phyloP scores from a whole-genome alignment of 2,329 filamentous ascomycete genomes.

The Ramularia endophylla region DNA sequence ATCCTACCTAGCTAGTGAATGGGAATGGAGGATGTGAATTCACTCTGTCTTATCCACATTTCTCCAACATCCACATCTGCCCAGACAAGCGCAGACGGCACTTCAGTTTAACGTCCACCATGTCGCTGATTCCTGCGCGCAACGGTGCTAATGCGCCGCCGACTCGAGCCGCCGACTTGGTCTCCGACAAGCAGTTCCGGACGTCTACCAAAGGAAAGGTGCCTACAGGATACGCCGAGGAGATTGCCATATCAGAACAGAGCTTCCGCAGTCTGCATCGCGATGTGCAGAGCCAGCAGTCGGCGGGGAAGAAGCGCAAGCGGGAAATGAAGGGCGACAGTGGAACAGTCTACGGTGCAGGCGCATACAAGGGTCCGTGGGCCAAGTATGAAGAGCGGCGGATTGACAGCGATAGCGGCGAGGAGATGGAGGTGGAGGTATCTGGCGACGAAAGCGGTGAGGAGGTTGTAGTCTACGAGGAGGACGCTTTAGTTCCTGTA shows the following conservation, averaged over 20 bases:
- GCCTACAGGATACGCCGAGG: constrained; percentile 75
- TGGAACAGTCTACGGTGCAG: constrained; percentile 75
- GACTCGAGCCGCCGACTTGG: constrained; percentile 22
- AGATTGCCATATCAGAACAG: constrained; percentile 83
- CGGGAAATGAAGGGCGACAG: constrained; percentile 82
- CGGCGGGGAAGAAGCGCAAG: constrained; percentile 63
- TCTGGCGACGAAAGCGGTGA: constrained; percentile 71
- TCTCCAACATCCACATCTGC: too few species aligned
- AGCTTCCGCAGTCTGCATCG: constrained; percentile 85
- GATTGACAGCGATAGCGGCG: constrained; percentile 62
- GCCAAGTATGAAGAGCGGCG: constrained; percentile 74
- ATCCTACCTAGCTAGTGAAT: too few species aligned
- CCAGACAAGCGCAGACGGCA: too few species aligned
- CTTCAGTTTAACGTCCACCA: constrained; percentile 2
- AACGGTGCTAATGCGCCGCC: constrained; percentile 31
- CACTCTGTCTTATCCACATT: too few species aligned
- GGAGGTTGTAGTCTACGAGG: constrained; percentile 70
- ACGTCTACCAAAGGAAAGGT: constrained; percentile 40
- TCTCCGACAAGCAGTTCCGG: constrained; percentile 22
- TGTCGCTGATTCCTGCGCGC: constrained; percentile 30
- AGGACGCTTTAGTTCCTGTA: constrained; percentile 60
- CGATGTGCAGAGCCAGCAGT: constrained; percentile 54
- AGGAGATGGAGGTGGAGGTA: constrained; percentile 61
- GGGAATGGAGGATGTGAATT: too few species aligned
- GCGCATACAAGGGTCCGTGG: constrained; percentile 92